Percentiles rank a stretch among this genome's conserved stretches.
Evolutionary conservation across 2,329 filamentous ascomycete species (phyloP).

Genomic region (Chaetomiaceae sp.): DNA sequence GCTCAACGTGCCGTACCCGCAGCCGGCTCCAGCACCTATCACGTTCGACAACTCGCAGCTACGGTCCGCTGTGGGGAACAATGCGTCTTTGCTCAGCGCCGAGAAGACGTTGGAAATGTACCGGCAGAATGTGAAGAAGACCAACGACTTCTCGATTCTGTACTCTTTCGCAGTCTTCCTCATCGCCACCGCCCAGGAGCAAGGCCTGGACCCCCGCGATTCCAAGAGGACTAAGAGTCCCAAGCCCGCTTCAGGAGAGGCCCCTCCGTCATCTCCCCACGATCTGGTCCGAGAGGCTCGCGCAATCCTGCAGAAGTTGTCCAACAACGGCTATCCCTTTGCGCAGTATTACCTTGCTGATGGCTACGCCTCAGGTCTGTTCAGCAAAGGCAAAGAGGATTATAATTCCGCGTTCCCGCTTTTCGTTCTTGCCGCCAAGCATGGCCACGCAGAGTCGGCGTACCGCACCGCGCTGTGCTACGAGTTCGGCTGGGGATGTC

Average conservation of each 20-base stretch:
- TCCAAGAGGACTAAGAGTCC: constrained; percentile 43
- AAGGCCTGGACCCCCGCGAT: constrained; percentile 54
- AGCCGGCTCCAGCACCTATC: constrained; percentile 64
- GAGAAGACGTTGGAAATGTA: constrained; percentile 98
- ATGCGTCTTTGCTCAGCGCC: constrained; percentile 84
- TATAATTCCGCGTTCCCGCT: constrained; percentile 87
- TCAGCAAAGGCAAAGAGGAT: constrained; percentile 91
- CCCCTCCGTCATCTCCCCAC: constrained; percentile 49
- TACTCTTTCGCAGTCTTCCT: constrained; percentile 97
- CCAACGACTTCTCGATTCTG: constrained; percentile 81
- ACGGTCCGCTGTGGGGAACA: constrained; percentile 74
- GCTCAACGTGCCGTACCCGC: constrained; percentile 70
- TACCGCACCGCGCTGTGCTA: constrained; percentile 94
- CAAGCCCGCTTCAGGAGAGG: constrained; percentile 45
- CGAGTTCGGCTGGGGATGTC: constrained; percentile 96
- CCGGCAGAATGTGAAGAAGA: constrained; percentile 93
- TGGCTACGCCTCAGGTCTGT: constrained; percentile 88
- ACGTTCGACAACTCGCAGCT: constrained; percentile 76
- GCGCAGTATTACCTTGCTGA: constrained; percentile 97
- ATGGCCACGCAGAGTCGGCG: constrained; percentile 92
- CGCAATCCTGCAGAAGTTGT: constrained; percentile 78
- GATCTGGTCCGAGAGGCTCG: constrained; percentile 82
- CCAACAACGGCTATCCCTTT: constrained; percentile 88
- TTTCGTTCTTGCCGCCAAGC: constrained; percentile 90
- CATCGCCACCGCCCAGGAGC: constrained; percentile 81